Conservation (phyloP, 2,329 filamentous ascomycete genomes). For the Helotiales sp. region DNA sequence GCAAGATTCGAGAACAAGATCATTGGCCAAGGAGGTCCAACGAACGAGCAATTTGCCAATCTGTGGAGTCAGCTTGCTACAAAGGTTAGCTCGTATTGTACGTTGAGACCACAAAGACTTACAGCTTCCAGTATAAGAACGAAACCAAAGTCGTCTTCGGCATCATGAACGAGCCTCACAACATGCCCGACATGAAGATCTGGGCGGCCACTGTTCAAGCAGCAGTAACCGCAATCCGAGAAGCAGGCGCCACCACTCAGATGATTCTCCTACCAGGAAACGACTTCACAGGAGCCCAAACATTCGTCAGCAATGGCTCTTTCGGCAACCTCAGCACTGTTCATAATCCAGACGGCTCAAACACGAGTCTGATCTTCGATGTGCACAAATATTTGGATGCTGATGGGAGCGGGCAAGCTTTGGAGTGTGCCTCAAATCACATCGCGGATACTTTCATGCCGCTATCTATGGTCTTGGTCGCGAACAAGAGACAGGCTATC, state of each 20-base stretch:
- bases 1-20: conserved; percentile 62
- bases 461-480: conserved; percentile 48
- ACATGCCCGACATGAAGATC: conserved; percentile 43
- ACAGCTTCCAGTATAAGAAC: conserved; percentile 46
- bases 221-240: conserved; percentile 64
- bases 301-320: conserved; percentile 50
- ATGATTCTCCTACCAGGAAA: conserved; percentile 63
- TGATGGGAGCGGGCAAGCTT: conserved; percentile 54
- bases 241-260: conserved; percentile 58
- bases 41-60: conserved; percentile 54
- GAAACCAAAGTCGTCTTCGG: conserved; percentile 60
- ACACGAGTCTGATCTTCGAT: conserved; percentile 55
- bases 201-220: conserved; percentile 64
- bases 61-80: conserved; percentile 60
- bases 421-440: conserved; percentile 54
- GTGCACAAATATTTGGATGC: conserved; percentile 62
- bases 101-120: not conserved
- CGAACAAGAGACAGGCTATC: conserved; percentile 48
- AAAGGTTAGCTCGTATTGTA: conserved; percentile 27
- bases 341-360: conserved; percentile 59
- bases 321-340: conserved; percentile 52
- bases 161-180: conserved; percentile 71
- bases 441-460: conserved; percentile 46
- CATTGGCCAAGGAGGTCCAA: conserved; percentile 65
- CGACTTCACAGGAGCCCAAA: conserved; percentile 54